Conservation (phyloP, 2,329 filamentous ascomycete species). For the Fusarium sp. region DNA sequence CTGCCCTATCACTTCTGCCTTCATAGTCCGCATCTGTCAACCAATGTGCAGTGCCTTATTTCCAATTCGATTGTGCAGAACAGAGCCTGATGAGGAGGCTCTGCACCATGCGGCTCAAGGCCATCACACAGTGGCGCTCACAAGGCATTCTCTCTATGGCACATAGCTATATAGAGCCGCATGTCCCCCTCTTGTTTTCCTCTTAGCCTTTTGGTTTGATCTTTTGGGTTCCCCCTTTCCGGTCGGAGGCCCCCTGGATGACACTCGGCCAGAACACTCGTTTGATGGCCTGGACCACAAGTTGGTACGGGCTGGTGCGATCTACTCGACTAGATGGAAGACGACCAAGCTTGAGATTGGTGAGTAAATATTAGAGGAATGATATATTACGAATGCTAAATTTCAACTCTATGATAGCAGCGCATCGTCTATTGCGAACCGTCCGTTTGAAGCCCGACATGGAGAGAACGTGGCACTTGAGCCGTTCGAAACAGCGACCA, state of each 20-base stretch:
- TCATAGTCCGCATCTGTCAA: too few species aligned
- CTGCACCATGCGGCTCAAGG: neutral
- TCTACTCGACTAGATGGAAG: neutral
- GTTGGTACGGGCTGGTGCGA: neutral
- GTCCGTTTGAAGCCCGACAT: neutral
- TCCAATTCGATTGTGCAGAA: neutral
- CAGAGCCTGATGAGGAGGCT: neutral
- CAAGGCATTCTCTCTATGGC: neutral
- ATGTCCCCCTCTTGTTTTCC: neutral
- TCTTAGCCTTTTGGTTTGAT: neutral
- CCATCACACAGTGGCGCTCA: neutral
- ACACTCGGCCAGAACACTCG: neutral
- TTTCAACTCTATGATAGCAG: neutral
- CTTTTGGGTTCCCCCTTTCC: neutral
- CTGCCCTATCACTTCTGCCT: neutral
- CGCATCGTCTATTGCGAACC: neutral
- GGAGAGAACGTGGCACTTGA: neutral
- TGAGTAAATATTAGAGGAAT: neutral
- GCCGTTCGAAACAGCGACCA: neutral
- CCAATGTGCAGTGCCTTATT: neutral
- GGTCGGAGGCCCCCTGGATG: neutral
- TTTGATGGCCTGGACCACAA: neutral
- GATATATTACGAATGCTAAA: neutral
- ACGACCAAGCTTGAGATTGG: neutral
- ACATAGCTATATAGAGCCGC: neutral